These are phyloP conservation scores for Camellia granthamiana DNA, from an alignment of 148 eudicot species.

Conservation along the genomic window DNA sequence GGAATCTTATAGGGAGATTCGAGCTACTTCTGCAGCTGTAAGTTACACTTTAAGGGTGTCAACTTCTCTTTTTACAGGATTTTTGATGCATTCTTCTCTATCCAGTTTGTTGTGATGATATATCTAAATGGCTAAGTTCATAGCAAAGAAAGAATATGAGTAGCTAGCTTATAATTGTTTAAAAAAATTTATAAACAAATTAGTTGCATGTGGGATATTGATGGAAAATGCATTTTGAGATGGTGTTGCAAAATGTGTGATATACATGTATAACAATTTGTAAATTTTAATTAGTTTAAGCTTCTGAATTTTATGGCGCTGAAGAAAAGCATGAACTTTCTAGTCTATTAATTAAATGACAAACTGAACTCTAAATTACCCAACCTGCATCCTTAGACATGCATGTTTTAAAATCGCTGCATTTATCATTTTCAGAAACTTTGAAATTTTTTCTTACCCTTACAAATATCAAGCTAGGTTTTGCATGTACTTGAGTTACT, in stretches of 20 bases:
- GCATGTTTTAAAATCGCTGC: too few species aligned
- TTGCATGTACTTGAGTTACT: not conserved
- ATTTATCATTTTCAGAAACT: not conserved
- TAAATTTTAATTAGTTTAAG: not conserved
- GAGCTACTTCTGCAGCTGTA: constrained; percentile 84
- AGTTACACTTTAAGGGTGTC: constrained; percentile 22
- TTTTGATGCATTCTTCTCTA: not conserved
- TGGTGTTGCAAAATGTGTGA: not conserved
- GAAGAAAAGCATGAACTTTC: not conserved
- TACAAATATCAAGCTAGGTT: not conserved
- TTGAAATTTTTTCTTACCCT: not conserved
- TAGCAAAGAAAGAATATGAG: not conserved
- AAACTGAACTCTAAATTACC: not conserved
- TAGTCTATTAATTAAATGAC: not conserved
- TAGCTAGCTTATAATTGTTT: not conserved
- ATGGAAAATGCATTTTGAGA: not conserved
- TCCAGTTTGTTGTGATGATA: not conserved
- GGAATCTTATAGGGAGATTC: constrained; percentile 67
- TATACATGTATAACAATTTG: not conserved
- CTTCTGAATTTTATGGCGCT: not conserved
- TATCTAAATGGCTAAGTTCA: not conserved
- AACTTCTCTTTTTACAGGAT: not conserved
- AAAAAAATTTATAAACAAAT: not conserved
- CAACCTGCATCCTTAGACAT: not conserved
- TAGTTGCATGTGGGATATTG: not conserved